phyloP scores from a whole-genome alignment of 2,329 filamentous ascomycete species.

The Cytospora paraplurivora region DNA sequence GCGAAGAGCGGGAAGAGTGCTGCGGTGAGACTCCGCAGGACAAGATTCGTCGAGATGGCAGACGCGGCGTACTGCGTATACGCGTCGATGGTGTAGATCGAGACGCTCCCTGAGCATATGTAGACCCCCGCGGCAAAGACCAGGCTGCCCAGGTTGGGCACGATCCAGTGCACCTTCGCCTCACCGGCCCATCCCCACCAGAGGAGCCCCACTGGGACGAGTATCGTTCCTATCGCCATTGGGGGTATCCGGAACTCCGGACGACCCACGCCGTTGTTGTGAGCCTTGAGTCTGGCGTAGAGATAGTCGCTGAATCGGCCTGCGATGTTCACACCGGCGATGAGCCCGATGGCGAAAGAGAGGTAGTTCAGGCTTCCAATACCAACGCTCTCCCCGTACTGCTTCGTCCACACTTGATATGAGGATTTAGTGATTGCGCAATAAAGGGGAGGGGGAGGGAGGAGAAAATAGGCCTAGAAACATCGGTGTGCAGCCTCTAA shows the following conservation, averaged over 20 bases:
- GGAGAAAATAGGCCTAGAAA: too few relatives aligned
- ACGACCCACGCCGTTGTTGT: constrained; percentile 36
- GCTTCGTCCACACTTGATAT: constrained; percentile 39
- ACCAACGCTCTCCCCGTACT: constrained; percentile 39
- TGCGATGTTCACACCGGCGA: constrained; percentile 41
- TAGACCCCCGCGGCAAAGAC: constrained; percentile 54
- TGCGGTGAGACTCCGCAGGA: constrained; percentile 26
- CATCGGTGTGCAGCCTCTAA: too few relatives aligned
- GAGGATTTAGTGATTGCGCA: too few relatives aligned
- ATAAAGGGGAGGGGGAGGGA: too few relatives aligned
- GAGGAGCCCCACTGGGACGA: constrained; percentile 48
- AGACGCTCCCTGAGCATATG: constrained; percentile 52
- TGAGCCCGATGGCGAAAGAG: constrained; percentile 40
- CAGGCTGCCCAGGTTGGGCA: constrained; percentile 51
- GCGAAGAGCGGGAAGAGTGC: constrained; percentile 14
- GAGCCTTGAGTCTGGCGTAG: constrained; percentile 46
- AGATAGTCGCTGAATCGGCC: constrained; percentile 49
- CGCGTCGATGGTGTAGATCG: constrained; percentile 56
- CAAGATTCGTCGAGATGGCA: constrained; percentile 44
- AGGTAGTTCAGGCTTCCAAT: constrained; percentile 43
- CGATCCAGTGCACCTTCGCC: constrained; percentile 35
- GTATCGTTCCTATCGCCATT: constrained; percentile 54
- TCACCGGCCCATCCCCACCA: constrained; percentile 35
- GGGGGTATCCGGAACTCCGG: constrained; percentile 53
- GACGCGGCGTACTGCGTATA: constrained; percentile 36